A percentile compares a stretch with the other conserved stretches of the same genome.
phyloP scores from a whole-genome alignment of 2,329 filamentous ascomycete species.

The Lomentospora prolificans region DNA sequence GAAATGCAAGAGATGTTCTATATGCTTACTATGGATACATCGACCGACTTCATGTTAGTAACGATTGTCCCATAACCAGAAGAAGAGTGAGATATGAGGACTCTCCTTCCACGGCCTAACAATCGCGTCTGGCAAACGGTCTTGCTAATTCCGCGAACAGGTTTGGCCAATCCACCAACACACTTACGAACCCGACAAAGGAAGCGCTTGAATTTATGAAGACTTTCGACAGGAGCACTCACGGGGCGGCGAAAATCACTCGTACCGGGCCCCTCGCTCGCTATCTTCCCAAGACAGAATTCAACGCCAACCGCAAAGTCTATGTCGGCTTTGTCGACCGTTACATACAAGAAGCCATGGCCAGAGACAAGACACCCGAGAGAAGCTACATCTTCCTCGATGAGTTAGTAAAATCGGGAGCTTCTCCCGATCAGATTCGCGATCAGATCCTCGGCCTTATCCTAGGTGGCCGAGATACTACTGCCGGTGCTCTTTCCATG shows the following conservation, averaged over 20 bases:
- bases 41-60: conserved; percentile 66
- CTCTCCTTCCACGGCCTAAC: background rate
- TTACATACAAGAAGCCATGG: conserved; percentile 65
- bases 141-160: conserved; percentile 12
- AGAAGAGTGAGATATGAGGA: too few relatives aligned
- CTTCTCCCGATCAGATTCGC: conserved; percentile 59
- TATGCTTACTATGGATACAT: conserved; percentile 73
- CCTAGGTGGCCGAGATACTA: conserved; percentile 80
- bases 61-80: too few relatives aligned
- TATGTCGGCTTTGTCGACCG: conserved; percentile 20
- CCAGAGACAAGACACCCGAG: conserved; percentile 25
- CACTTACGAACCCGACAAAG: conserved; percentile 24
- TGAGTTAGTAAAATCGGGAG: conserved; percentile 70
- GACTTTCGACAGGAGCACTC: conserved; percentile 30
- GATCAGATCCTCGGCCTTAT: conserved; percentile 79
- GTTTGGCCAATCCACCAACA: conserved; percentile 33
- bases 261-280: background rate
- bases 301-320: conserved; percentile 18
- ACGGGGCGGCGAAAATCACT: background rate
- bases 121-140: background rate
- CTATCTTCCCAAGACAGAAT: background rate
- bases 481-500: conserved; percentile 73
- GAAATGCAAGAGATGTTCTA: conserved; percentile 73
- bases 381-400: conserved; percentile 76
- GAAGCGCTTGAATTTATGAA: conserved; percentile 32